Conservation (phyloP, 2,329 filamentous ascomycete species). For the Xylariales sp. region DNA sequence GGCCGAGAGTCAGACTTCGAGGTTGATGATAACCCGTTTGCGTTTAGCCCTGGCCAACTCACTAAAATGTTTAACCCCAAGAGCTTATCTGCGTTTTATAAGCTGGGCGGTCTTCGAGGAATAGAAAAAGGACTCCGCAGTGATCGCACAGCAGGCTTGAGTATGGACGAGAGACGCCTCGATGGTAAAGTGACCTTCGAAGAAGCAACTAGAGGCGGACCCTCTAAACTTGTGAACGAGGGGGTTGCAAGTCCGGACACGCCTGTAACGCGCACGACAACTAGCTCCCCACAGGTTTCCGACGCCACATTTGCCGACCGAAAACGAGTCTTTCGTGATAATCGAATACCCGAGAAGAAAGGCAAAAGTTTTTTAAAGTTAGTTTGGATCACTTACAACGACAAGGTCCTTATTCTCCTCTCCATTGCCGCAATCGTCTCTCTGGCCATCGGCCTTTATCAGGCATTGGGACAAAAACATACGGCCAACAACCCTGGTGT, state of each 20-base stretch:
- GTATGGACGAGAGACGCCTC: slow-evolving; percentile 76
- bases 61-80: slow-evolving; percentile 92
- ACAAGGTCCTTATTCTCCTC: slow-evolving; percentile 81
- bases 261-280: slow-evolving; percentile 39
- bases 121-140: slow-evolving; percentile 82
- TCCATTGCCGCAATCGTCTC: slow-evolving; percentile 78
- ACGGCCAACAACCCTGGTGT: slow-evolving; percentile 64
- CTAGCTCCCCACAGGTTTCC: slow-evolving; percentile 33
- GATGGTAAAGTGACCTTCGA: slow-evolving; percentile 77
- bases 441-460: slow-evolving; percentile 79
- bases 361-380: slow-evolving; percentile 77
- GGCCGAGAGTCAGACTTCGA: slow-evolving; percentile 81
- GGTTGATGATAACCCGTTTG: slow-evolving; percentile 84
- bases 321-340: slow-evolving; percentile 77
- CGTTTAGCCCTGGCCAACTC: slow-evolving; percentile 84
- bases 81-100: slow-evolving; percentile 82
- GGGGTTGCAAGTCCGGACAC: slow-evolving; percentile 44
- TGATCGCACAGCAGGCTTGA: slow-evolving; percentile 78
- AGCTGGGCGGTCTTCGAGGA: slow-evolving; percentile 80
- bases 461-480: slow-evolving; percentile 73
- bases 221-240: slow-evolving; percentile 52
- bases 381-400: slow-evolving; percentile 86
- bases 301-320: slow-evolving; percentile 68
- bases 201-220: slow-evolving; percentile 65
- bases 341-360: slow-evolving; percentile 78